Base-by-base conservation (phyloP, 2,329 filamentous ascomycete species). In the Nigrospora sphaerica region DNA sequence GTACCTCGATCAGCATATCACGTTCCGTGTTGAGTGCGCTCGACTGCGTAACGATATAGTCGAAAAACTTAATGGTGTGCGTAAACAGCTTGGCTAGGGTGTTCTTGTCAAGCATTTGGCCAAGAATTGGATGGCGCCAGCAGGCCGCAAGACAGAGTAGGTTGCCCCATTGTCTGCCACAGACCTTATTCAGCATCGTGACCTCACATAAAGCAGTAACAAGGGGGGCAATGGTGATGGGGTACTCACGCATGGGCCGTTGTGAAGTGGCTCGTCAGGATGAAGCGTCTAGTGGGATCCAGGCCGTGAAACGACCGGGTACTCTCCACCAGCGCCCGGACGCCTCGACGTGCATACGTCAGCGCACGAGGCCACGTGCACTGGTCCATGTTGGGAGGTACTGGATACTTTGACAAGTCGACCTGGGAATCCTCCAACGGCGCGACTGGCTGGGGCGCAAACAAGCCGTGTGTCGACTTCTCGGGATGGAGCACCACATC, bases 261-360 rank as follows among this genome's bases (percentile, higher is more conserved):
- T 44, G 92, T 91, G 67, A 95, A 95, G 19, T 95, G 84, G 57
- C 96, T 97, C n/a, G 92, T 97, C 46, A 97, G 83, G 44, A 96
- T 85, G 11, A 87, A 80, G 31, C 89, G 80, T 51, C 78, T 69
- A 19, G 63, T 67, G n/a, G 70, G 66, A n/a, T 78, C 72, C 28
- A 87, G 73, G 2, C 74, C 72, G 52, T 85, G 75, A 61, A 97
- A 95, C 1, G 90, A 88, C 46, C 81, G 78, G 0, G 92, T 97
- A 62, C 91, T 96, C 60, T 86, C 75, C 45, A 95, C 81, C 1
- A 95, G 81, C 7, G 89, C 87, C 38, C 81, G 71, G 46, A 93
- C 77, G 49, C 85, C 89, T 52, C 72, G 73, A 42, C 66, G 65
- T 13, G 83, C 83, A 49, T 81, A 75, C 5, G 73, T 62, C 12